Evolutionary conservation across 129 eudicot genomes (phyloP), one percentile per base, ranked within the genome.

Genomic region (Lactuca sativa): DNA sequence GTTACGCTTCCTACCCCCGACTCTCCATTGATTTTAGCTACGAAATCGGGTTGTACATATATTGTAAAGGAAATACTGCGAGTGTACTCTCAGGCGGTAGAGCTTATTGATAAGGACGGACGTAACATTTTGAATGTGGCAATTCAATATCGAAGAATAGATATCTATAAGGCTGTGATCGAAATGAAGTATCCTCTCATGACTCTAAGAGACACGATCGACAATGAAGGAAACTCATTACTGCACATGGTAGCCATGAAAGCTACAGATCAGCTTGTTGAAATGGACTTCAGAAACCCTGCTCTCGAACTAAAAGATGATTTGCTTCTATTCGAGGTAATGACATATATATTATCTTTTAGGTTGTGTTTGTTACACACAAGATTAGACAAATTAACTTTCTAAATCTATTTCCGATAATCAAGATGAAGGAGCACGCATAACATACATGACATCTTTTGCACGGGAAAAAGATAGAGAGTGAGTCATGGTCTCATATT

Each of bases 181-280:
- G 30, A 63, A 30, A 70, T 77, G 82, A 70, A 64, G 40, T 11
- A 70, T 10, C 77, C 77, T 6, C 40, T 77, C 73, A 77, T 15
- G 51, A 30, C 73, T 55, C 77, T 77, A 41, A 55, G 57, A 47
- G 54, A 72, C 59, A 77, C 70, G 63, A 40, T 56, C 55, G 72
- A 62, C 21, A 63, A 64, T 5, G 9, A 44, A 10, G 77, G 77
- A 8, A 70, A 77, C 58, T 62, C 82, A 3, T 56, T 77, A 16
- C 67, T 77, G 15, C 82, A 77, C 49, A 77, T 77, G 82, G 82
- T 77, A 54, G 82, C 77, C 34, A 17, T 62, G 4, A 70, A 32
- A 62, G 34, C 34, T 7, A 40, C 31, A 41, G 66, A 30, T 16
- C 15, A 67, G n/a, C 32, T n/a, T n/a, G n/a, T 18, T 7, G 65